These are phyloP conservation scores for Stylosanthes scabra DNA, from an alignment of 331 rosid genomes.

Conservation along the genomic window DNA sequence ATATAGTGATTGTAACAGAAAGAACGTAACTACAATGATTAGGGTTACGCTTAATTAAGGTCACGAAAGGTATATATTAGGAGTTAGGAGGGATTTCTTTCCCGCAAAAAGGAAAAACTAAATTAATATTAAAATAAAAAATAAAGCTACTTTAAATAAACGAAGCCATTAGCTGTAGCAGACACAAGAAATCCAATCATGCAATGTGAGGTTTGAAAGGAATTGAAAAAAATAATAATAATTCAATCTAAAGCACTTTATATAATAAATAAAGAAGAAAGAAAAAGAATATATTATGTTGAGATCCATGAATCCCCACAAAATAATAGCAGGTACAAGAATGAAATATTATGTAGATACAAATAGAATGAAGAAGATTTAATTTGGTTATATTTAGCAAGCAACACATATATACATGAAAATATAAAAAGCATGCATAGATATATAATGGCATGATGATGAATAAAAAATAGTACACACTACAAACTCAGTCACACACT, in stretches of 20 bases:
- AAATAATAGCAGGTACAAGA: conserved; percentile 8
- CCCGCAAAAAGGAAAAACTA: neutral
- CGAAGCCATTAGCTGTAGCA: neutral
- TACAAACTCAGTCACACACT: neutral
- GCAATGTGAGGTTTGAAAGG: neutral
- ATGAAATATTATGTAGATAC: neutral
- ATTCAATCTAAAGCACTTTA: neutral
- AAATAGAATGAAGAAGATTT: conserved; percentile 8
- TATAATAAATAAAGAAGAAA: neutral
- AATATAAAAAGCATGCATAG: neutral
- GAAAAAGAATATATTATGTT: neutral
- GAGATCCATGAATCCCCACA: conserved; percentile 14
- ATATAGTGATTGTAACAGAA: conserved; percentile 20
- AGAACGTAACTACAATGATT: conserved; percentile 21
- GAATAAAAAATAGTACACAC: neutral
- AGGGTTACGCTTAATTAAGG: conserved; percentile 28
- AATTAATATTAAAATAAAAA: neutral
- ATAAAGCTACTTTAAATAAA: conserved; percentile 9
- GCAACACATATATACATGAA: neutral
- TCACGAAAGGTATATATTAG: conserved; percentile 15
- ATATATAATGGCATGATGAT: neutral
- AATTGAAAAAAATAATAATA: neutral
- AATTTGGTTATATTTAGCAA: conserved; percentile 8
- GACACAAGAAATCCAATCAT: neutral
- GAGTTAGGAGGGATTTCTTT: conserved; percentile 16